Evolutionary conservation across 345 rosid species (phyloP).

Genomic region (Citrus sinensis): DNA sequence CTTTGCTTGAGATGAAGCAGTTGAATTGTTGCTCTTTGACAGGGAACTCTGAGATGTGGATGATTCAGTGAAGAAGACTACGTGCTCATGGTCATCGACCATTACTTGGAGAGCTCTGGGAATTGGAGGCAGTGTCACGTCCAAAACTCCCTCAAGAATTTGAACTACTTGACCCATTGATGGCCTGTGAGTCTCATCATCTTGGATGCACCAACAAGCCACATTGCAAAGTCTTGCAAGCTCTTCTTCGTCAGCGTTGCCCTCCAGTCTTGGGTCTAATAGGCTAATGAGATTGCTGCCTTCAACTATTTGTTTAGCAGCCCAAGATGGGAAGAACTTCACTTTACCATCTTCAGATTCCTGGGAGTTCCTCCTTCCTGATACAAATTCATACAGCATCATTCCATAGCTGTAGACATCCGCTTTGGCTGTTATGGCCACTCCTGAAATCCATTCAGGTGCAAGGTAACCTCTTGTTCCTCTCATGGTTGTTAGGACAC

Average conservation of each 20-base stretch:
- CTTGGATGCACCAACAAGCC: slow-evolving; percentile 66
- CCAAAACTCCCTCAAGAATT: slow-evolving; percentile 71
- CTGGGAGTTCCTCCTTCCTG: slow-evolving; percentile 76
- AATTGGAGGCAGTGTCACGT: slow-evolving; percentile 34
- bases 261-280: slow-evolving; percentile 46
- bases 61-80: no score
- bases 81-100: no score
- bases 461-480: not conserved
- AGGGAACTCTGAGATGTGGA: no score
- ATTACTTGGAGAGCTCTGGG: no score
- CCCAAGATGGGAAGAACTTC: slow-evolving; percentile 61
- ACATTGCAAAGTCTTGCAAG: slow-evolving; percentile 56
- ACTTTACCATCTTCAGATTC: slow-evolving; percentile 42
- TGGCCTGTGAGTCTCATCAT: slow-evolving; percentile 43
- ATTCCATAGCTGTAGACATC: slow-evolving; percentile 92
- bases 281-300: slow-evolving; percentile 46
- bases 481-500: no score
- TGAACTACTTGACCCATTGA: slow-evolving; percentile 85
- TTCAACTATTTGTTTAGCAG: slow-evolving; percentile 38
- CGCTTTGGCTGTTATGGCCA: slow-evolving; percentile 74
- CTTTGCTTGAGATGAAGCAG: no score
- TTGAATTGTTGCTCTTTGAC: no score
- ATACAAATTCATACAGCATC: slow-evolving; percentile 78
- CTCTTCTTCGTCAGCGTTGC: slow-evolving; percentile 51
- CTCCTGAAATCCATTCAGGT: slow-evolving; percentile 67